Conservation (phyloP, 2,329 filamentous ascomycete species). For the Cytospora leucostoma region DNA sequence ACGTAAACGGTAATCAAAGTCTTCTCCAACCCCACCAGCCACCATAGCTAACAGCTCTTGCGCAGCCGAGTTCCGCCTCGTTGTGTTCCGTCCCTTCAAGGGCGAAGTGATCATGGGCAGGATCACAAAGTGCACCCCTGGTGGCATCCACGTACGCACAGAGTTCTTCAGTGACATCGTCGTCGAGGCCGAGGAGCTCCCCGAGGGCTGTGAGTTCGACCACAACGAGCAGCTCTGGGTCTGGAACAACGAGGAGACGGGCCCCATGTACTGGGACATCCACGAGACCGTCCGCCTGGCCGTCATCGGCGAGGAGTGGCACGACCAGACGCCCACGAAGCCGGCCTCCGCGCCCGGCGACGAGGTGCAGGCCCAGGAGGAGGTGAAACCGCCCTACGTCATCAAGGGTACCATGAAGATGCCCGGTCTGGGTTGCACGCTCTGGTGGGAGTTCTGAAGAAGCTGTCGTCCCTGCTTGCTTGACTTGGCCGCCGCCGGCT, state of each 20-base stretch:
- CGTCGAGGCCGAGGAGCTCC: conserved; percentile 72
- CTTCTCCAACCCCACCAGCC: too few species aligned
- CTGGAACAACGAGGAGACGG: conserved; percentile 73
- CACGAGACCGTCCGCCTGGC: conserved; percentile 87
- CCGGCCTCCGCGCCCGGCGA: conserved; percentile 61
- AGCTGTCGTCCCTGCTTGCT: conserved; percentile 20
- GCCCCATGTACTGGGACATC: conserved; percentile 78
- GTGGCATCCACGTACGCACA: conserved; percentile 77
- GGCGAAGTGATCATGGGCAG: conserved; percentile 86
- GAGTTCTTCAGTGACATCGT: conserved; percentile 96
- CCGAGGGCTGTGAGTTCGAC: conserved; percentile 74
- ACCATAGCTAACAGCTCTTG: conserved; percentile 21
- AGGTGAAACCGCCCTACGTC: conserved; percentile 67
- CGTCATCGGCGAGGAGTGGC: conserved; percentile 86
- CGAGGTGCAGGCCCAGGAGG: conserved; percentile 43
- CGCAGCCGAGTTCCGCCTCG: conserved; percentile 84
- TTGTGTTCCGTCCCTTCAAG: conserved; percentile 95
- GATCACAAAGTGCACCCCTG: conserved; percentile 72
- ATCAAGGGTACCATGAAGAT: conserved; percentile 67
- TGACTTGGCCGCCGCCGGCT: background rate
- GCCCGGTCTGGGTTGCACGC: conserved; percentile 61
- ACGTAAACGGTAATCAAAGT: conserved; percentile 97
- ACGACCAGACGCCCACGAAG: conserved; percentile 78
- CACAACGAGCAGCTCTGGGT: conserved; percentile 79
- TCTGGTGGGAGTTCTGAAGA: conserved; percentile 60